A percentile compares a stretch with the other conserved stretches of the same genome.
phyloP scores from a whole-genome alignment of 176 grass and related monocot species.

The Cocos nucifera region DNA sequence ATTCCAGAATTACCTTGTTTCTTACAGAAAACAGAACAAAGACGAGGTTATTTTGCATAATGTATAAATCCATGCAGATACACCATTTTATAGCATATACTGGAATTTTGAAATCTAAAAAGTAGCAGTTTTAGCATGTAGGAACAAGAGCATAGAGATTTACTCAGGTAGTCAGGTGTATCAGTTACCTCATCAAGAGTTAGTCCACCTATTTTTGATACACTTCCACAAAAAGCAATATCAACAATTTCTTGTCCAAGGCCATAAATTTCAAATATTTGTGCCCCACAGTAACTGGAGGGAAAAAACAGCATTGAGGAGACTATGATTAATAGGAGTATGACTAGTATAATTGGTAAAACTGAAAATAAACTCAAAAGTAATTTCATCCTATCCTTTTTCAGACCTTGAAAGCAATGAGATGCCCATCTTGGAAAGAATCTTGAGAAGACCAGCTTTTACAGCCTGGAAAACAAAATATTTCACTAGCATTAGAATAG shows the following conservation, averaged over 20 bases:
- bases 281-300: conserved; percentile 93
- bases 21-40: too few relatives aligned
- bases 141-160: too few relatives aligned
- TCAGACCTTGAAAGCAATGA: conserved; percentile 97
- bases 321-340: too few relatives aligned
- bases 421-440: conserved; percentile 99
- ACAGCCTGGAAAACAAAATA: conserved; percentile 51
- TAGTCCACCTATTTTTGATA: conserved; percentile 94
- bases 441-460: conserved; percentile 92
- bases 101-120: too few relatives aligned
- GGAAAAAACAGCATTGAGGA: conserved; percentile 5
- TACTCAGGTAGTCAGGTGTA: too few relatives aligned
- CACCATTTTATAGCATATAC: too few relatives aligned
- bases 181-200: conserved; percentile 85
- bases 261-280: conserved; percentile 99
- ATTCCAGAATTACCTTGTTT: too few relatives aligned
- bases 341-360: too few relatives aligned
- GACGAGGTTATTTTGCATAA: too few relatives aligned
- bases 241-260: conserved; percentile 92
- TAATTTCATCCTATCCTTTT: background rate
- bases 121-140: too few relatives aligned
- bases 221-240: conserved; percentile 98
- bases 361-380: too few relatives aligned
- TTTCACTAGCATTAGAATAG: conserved; percentile 2
- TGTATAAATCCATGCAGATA: too few relatives aligned